phyloP scores from a whole-genome alignment of 169 alveolate species.

The Plasmodium gallinaceum region DNA sequence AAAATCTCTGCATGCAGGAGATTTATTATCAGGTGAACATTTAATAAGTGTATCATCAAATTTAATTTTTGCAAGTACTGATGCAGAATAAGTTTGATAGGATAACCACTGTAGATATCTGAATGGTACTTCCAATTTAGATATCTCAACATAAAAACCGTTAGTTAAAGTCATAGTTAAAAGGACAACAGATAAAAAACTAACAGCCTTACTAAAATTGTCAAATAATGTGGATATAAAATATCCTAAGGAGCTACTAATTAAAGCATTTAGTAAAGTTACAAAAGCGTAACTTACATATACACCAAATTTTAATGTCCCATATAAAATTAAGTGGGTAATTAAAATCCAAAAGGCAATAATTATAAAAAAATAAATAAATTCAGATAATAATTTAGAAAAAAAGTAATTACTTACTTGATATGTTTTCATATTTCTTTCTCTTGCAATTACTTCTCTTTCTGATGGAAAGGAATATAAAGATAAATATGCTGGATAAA shows the following conservation, averaged over 20 bases:
- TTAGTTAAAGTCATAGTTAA: conserved; percentile 65
- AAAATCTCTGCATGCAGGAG: conserved; percentile 2
- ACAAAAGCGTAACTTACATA: conserved; percentile 39
- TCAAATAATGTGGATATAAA: conserved; percentile 66
- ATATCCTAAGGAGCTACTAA: conserved; percentile 66
- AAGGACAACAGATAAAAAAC: conserved; percentile 52
- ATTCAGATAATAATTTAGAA: conserved; percentile 65
- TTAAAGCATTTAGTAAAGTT: conserved; percentile 30
- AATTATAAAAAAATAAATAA: conserved; percentile 43
- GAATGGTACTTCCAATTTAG: conserved; percentile 39
- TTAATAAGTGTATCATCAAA: conserved; percentile 37
- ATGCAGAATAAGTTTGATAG: conserved; percentile 68
- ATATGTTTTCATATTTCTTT: conserved; percentile 73
- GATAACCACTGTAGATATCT: conserved; percentile 70
- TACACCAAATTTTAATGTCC: conserved; percentile 34
- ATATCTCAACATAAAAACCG: conserved; percentile 53
- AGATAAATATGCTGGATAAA: conserved; percentile 72
- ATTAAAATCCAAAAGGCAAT: conserved; percentile 48
- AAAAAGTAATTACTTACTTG: conserved; percentile 72
- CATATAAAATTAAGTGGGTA: conserved; percentile 36
- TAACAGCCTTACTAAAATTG: conserved; percentile 55
- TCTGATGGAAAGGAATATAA: conserved; percentile 79
- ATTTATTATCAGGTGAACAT: conserved; percentile 25
- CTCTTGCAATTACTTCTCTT: conserved; percentile 77
- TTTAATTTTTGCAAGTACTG: conserved; percentile 59